These are phyloP conservation scores for Elsinoe arachidis DNA, from an alignment of 2,329 filamentous ascomycete species.

Conservation along the genomic window DNA sequence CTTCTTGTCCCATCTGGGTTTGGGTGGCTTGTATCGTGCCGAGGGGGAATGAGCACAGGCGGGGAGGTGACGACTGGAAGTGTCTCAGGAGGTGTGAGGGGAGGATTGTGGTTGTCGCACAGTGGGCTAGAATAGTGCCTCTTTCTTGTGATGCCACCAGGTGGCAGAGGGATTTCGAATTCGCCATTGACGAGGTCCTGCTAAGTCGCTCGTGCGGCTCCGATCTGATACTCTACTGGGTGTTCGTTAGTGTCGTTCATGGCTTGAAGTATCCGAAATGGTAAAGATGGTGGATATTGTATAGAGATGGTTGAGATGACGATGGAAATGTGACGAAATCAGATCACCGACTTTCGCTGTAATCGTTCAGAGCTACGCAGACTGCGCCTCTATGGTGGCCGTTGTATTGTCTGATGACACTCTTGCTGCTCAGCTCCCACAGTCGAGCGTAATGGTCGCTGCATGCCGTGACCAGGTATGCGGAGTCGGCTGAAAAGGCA, in stretches of 20 bases:
- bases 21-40: too few relatives aligned
- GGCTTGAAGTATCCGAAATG: background rate
- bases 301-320: background rate
- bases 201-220: background rate
- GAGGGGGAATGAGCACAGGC: too few relatives aligned
- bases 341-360: conserved; percentile 26
- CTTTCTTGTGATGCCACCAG: background rate
- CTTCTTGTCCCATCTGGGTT: too few relatives aligned
- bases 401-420: conserved; percentile 90
- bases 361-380: conserved; percentile 83
- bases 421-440: conserved; percentile 80
- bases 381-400: conserved; percentile 87
- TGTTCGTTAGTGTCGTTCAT: background rate
- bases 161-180: background rate
- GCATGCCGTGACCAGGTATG: conserved; percentile 87
- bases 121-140: background rate
- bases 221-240: background rate
- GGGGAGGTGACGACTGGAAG: too few relatives aligned
- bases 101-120: background rate
- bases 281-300: background rate
- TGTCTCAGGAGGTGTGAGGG: background rate
- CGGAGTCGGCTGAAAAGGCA: conserved; percentile 85
- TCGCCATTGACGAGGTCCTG: background rate
- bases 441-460: conserved; percentile 87
- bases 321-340: background rate